phyloP scores from a whole-genome alignment of 2,329 filamentous ascomycete genomes.

The Bimuria novae-zelandiae region DNA sequence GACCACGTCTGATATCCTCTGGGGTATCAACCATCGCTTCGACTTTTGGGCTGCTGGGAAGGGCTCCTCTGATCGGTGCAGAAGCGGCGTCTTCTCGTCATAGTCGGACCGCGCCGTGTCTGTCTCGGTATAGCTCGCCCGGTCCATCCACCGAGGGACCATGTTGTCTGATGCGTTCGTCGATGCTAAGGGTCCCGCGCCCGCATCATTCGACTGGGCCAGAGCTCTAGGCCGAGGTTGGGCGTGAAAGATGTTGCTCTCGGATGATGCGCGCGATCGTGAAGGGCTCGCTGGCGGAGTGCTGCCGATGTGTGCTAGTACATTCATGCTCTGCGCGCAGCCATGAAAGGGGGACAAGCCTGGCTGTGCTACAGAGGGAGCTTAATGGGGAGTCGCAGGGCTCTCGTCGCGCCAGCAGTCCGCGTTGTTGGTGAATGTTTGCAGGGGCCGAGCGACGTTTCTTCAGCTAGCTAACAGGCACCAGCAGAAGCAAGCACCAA shows the following conservation, averaged over 20 bases:
- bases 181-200: constrained; percentile 28
- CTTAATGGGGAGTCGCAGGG: too few relatives aligned
- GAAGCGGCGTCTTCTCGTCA: constrained; percentile 73
- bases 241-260: constrained; percentile 51
- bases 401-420: too few relatives aligned
- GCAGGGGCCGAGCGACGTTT: constrained; percentile 7
- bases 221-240: constrained; percentile 29
- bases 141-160: constrained; percentile 26
- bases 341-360: constrained; percentile 45
- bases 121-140: constrained; percentile 26
- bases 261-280: constrained; percentile 60
- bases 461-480: constrained; percentile 1
- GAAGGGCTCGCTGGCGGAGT: constrained; percentile 56
- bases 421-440: constrained; percentile 12
- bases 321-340: constrained; percentile 77
- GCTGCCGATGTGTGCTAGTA: constrained; percentile 76
- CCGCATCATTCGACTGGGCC: constrained; percentile 41
- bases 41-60: constrained; percentile 42
- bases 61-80: constrained; percentile 47
- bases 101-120: constrained; percentile 42
- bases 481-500: constrained; percentile 5
- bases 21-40: constrained; percentile 61
- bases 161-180: constrained; percentile 40
- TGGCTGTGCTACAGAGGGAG: too few relatives aligned
- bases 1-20: constrained; percentile 72